Conservation (phyloP, 1,284 basidiomycete species). For the Leccinum holopus region DNA sequence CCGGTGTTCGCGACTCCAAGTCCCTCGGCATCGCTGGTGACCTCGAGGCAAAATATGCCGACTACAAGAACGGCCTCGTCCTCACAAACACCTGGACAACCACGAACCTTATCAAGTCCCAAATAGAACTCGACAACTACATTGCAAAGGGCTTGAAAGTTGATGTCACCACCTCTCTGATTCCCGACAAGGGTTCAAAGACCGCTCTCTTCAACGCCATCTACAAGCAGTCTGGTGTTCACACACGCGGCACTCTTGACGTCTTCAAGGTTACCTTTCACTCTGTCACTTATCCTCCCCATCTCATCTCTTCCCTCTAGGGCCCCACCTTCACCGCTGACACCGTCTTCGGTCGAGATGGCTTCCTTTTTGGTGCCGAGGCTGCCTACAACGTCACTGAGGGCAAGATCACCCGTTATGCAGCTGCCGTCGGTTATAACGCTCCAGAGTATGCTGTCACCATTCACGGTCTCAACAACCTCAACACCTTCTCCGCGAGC, state of each 20-base stretch:
- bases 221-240: slow-evolving; percentile 97
- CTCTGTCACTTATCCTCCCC: not conserved
- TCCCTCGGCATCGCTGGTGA: slow-evolving; percentile 75
- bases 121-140: slow-evolving; percentile 97
- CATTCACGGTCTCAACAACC: slow-evolving; percentile 92
- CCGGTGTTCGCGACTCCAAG: slow-evolving; percentile 75
- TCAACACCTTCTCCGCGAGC: slow-evolving; percentile 91
- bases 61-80: slow-evolving; percentile 87
- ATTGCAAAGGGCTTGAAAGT: slow-evolving; percentile 98
- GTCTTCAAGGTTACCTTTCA: slow-evolving; percentile 79
- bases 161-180: slow-evolving; percentile 83
- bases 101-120: slow-evolving; percentile 85
- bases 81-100: slow-evolving; percentile 97
- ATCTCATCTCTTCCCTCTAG: slow-evolving; percentile 39
- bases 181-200: slow-evolving; percentile 85
- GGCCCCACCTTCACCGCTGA: slow-evolving; percentile 98
- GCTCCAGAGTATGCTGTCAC: slow-evolving; percentile 98
- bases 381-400: slow-evolving; percentile 95
- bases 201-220: slow-evolving; percentile 78
- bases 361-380: slow-evolving; percentile 97
- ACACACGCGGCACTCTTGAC: slow-evolving; percentile 91
- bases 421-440: slow-evolving; percentile 90
- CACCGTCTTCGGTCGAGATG: slow-evolving; percentile 93
- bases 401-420: slow-evolving; percentile 91
- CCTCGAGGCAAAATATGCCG: slow-evolving; percentile 88